Percentiles rank a stretch among this genome's conserved stretches.
These are phyloP conservation scores for Triangularia setosa DNA, from an alignment of 2,329 filamentous ascomycete species.

Conservation along the genomic window DNA sequence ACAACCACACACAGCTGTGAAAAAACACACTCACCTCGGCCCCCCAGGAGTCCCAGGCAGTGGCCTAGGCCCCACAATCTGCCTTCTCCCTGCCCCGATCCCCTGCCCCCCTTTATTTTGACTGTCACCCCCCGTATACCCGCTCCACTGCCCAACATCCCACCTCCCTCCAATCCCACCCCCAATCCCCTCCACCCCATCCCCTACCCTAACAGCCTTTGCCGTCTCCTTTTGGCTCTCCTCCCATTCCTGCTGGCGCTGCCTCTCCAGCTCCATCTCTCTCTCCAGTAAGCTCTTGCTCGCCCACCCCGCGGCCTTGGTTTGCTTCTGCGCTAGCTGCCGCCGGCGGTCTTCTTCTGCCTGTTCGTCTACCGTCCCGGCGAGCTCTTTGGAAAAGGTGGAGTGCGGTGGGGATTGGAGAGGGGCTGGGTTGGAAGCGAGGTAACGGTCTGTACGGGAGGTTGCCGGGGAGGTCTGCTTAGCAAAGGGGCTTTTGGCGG, in stretches of 20 bases:
- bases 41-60: conserved; percentile 42
- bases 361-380: conserved; percentile 53
- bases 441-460: conserved; percentile 56
- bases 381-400: conserved; percentile 53
- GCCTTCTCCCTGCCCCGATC: conserved; percentile 66
- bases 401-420: conserved; percentile 37
- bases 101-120: conserved; percentile 65
- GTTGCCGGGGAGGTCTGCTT: conserved; percentile 12
- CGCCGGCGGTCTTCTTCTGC: conserved; percentile 60
- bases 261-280: conserved; percentile 76
- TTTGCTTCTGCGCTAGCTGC: conserved; percentile 54
- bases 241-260: conserved; percentile 77
- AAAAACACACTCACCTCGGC: background rate
- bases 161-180: conserved; percentile 66
- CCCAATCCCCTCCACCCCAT: conserved; percentile 56
- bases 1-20: no score
- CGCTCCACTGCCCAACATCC: conserved; percentile 73
- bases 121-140: conserved; percentile 70
- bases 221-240: conserved; percentile 64
- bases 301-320: conserved; percentile 60
- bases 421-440: conserved; percentile 52
- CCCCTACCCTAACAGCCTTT: conserved; percentile 41
- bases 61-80: conserved; percentile 75
- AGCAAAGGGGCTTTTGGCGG: background rate
- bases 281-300: conserved; percentile 70